Evolutionary conservation across 768 basidiomycete genomes (phyloP).

Genomic region (Nevesoporus exiguus): DNA sequence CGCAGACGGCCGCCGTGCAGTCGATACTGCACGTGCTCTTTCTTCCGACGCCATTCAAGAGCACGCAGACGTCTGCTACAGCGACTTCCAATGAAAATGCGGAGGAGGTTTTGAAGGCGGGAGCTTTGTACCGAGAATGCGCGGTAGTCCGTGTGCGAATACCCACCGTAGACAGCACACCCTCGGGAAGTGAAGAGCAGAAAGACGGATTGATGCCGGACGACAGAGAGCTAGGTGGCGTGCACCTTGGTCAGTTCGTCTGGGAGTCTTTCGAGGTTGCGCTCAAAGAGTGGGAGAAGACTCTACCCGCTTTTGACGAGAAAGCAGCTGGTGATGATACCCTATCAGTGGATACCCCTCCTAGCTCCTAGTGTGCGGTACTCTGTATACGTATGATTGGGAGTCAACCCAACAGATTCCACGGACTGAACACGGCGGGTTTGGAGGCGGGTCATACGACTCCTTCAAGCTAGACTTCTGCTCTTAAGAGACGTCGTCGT

Average conservation of each 20-base stretch:
- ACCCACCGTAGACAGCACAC: constrained; percentile 21
- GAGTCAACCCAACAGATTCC: constrained; percentile 2
- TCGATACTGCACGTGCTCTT: constrained; percentile 79
- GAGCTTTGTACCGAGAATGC: constrained; percentile 75
- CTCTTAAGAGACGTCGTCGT: constrained; percentile 2
- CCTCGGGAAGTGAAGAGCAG: constrained; percentile 26
- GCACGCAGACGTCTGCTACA: constrained; percentile 28
- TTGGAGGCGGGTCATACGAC: not conserved
- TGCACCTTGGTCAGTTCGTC: constrained; percentile 59
- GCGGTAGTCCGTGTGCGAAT: constrained; percentile 53
- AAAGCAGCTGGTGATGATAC: constrained; percentile 21
- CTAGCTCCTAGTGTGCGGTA: constrained; percentile 14
- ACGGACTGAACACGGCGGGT: not conserved
- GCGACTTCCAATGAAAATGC: constrained; percentile 14
- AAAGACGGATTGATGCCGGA: constrained; percentile 43
- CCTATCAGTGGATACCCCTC: constrained; percentile 23
- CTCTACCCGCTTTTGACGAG: constrained; percentile 20
- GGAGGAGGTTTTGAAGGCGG: constrained; percentile 72
- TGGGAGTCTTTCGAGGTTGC: constrained; percentile 76
- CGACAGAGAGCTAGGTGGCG: constrained; percentile 71
- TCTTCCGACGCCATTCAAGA: constrained; percentile 76
- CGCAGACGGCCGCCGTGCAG: constrained; percentile 61
- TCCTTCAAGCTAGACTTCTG: constrained; percentile 1
- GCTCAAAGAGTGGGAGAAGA: constrained; percentile 63
- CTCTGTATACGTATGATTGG: not conserved